Evolutionary conservation across 2,329 filamentous ascomycete genomes (phyloP), one percentile per base, ranked within the genome.

Genomic region (Pleomassaria siparia): DNA sequence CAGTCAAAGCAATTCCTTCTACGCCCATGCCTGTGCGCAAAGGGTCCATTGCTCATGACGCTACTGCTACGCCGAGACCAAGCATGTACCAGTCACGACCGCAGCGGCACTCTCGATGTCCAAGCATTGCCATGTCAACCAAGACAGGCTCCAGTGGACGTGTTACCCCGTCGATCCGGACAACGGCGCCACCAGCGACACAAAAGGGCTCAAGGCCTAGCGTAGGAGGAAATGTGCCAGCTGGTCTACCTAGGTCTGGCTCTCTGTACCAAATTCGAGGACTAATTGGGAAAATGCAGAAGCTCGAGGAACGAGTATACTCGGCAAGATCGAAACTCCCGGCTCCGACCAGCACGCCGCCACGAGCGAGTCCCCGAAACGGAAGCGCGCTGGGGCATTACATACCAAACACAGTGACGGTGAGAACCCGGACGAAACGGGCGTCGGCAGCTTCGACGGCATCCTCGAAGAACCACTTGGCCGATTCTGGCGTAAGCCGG

Each of bases 281-380:
- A 24, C 84, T 99, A 55, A 96, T 95, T 49, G 91, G 90, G 22
- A 94, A 97, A 74, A 96, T 97, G 91, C 90, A 96, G 72, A 89
- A 90, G 58, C 85, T 99, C 51, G 94, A 97, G 70, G 89, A 94
- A 54, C 84, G 94, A 36, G 92, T 99, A 9, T 91, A 97, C 51
- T 90, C 87, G 20, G 94, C 87, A 15, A 85, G 91, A 58, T 96
- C 92, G 30, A 96, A 94, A 72, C 81, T 99, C 16, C 94, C 94
- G 2, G 89, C 87, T 1, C 89, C 91, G 2, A 80, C 83, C 7
- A 80, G 78, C 45, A 94, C 88, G 0, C 91, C 91, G 4, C 90
- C 91, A 15, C 84, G 86, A 40, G 80, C 82, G 4, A 95, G 91
- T n/a, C 90, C 91, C 18, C 82, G 89, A 40, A 77, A 74, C 49